Conservation (phyloP, 768 basidiomycete genomes). For the Xerocomus spinulosus region DNA sequence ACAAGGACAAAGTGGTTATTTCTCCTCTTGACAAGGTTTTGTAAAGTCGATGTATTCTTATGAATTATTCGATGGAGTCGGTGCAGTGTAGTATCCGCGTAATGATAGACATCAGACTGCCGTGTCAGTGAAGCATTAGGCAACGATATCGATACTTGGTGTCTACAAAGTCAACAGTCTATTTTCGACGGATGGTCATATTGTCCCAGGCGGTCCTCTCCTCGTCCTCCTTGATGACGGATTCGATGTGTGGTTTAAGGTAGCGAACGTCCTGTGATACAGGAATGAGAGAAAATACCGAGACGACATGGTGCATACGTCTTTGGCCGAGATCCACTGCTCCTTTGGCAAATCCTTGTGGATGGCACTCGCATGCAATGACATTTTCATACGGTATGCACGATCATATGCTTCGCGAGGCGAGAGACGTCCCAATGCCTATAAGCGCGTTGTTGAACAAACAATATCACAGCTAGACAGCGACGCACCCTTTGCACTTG, state of each 20-base stretch:
- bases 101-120: conserved; percentile 9
- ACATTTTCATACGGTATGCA: conserved; percentile 81
- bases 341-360: conserved; percentile 79
- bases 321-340: conserved; percentile 68
- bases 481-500: conserved; percentile 70
- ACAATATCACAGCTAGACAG: background rate
- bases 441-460: conserved; percentile 3
- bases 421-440: conserved; percentile 85
- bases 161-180: conserved; percentile 35
- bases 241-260: conserved; percentile 70
- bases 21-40: conserved; percentile 79
- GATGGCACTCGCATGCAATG: conserved; percentile 66
- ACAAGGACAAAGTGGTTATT: conserved; percentile 68
- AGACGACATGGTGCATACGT: conserved; percentile 50
- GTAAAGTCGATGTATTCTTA: conserved; percentile 19
- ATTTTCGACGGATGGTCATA: conserved; percentile 65
- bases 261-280: conserved; percentile 77
- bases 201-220: conserved; percentile 84
- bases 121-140: conserved; percentile 6
- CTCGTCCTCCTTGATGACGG: conserved; percentile 67
- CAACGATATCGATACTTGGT: conserved; percentile 14
- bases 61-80: background rate
- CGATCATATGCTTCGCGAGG: conserved; percentile 84
- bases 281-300: conserved; percentile 9
- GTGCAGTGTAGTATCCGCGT: conserved; percentile 11